Evolutionary conservation across 345 rosid genomes (phyloP).

Genomic region (Lepidium africanum): DNA sequence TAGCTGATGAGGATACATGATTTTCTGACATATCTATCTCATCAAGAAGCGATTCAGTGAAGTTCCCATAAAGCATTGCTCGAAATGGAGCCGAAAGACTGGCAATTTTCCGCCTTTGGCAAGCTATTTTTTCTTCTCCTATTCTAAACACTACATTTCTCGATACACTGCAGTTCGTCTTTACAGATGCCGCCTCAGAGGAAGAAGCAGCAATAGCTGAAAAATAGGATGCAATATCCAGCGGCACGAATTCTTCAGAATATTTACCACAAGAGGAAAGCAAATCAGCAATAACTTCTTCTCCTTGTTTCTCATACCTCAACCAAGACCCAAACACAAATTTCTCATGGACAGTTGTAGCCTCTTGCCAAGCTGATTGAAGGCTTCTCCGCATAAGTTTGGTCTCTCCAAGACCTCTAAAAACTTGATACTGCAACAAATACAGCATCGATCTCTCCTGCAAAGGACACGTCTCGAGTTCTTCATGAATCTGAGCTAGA

Average conservation of each 20-base stretch:
- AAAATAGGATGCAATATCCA: slow-evolving; percentile 60
- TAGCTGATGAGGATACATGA: slow-evolving; percentile 58
- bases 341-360: slow-evolving; percentile 77
- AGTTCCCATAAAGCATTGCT: slow-evolving; percentile 87
- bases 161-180: slow-evolving; percentile 15
- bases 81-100: slow-evolving; percentile 79
- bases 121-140: slow-evolving; percentile 65
- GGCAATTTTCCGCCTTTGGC: slow-evolving; percentile 76
- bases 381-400: slow-evolving; percentile 86
- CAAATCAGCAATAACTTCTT: slow-evolving; percentile 76
- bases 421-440: slow-evolving; percentile 75
- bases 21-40: slow-evolving; percentile 88
- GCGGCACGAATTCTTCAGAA: slow-evolving; percentile 55
- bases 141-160: slow-evolving; percentile 57
- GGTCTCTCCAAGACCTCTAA: slow-evolving; percentile 87
- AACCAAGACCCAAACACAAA: slow-evolving; percentile 91
- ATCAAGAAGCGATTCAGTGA: slow-evolving; percentile 72
- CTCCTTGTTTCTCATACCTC: slow-evolving; percentile 81
- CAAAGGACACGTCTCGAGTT: slow-evolving; percentile 70
- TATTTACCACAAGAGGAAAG: slow-evolving; percentile 75
- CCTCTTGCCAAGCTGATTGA: slow-evolving; percentile 84
- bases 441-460: slow-evolving; percentile 65
- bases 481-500: slow-evolving; percentile 93
- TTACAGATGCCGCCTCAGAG: slow-evolving; percentile 30
- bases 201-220: slow-evolving; percentile 30